These are phyloP conservation scores for Irineochytrium annulatum DNA, from an alignment of 192 early-diverging fungal species.

Conservation along the genomic window DNA sequence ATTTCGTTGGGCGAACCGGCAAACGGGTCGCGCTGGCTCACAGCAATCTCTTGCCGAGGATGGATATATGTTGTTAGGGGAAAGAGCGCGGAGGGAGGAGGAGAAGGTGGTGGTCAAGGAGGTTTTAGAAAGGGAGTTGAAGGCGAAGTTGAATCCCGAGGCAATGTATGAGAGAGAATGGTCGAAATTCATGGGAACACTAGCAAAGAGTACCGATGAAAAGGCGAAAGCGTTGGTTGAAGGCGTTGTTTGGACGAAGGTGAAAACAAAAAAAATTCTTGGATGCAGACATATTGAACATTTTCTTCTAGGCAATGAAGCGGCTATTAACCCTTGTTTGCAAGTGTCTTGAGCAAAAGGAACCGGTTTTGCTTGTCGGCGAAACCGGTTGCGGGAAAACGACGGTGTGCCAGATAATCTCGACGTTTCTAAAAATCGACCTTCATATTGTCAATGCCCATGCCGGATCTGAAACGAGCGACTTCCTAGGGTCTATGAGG, in stretches of 20 bases:
- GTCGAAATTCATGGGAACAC: constrained; percentile 10
- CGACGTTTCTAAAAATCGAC: constrained; percentile 53
- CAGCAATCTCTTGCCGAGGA: constrained; percentile 88
- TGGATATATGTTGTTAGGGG: constrained; percentile 91
- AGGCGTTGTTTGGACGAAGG: constrained; percentile 82
- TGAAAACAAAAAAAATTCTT: not conserved
- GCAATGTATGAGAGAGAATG: constrained; percentile 64
- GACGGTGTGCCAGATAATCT: constrained; percentile 92
- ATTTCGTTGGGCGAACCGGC: constrained; percentile 94
- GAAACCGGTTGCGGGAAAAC: constrained; percentile 99
- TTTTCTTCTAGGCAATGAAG: constrained; percentile 65
- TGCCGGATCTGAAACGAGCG: constrained; percentile 90
- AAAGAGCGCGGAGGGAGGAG: constrained; percentile 76
- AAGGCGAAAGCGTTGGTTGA: not conserved
- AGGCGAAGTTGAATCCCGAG: constrained; percentile 57
- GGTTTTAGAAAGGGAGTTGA: constrained; percentile 81
- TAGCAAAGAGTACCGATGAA: not conserved
- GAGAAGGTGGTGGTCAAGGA: constrained; percentile 77
- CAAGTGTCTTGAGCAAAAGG: constrained; percentile 71
- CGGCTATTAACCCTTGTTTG: constrained; percentile 81
- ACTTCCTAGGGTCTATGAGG: constrained; percentile 90
- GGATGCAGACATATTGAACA: not conserved
- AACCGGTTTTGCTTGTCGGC: constrained; percentile 92
- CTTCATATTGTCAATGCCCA: constrained; percentile 95
- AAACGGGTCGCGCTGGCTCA: constrained; percentile 44